Evolutionary conservation across 2,329 filamentous ascomycete species (phyloP).

Genomic region (Cryphonectria carpinicola): DNA sequence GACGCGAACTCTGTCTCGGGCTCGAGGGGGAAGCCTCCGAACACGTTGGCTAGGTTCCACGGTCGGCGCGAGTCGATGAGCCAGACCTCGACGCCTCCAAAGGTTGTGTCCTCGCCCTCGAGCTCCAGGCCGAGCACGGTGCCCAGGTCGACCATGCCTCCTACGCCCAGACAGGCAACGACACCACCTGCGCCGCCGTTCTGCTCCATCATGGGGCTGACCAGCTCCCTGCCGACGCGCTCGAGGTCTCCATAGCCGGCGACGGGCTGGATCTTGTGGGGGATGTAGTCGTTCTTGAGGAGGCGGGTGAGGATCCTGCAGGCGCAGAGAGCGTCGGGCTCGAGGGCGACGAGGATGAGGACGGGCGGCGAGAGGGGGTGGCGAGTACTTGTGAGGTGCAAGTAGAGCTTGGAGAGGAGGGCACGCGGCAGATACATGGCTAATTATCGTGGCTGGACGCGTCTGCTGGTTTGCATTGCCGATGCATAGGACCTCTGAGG

Average conservation of each 20-base stretch:
- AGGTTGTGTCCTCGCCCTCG: constrained; percentile 67
- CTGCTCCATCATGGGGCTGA: constrained; percentile 83
- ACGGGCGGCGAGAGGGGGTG: constrained; percentile 92
- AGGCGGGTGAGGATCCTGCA: constrained; percentile 91
- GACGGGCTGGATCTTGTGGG: constrained; percentile 95
- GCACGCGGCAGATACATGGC: constrained; percentile 92
- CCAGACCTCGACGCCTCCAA: constrained; percentile 93
- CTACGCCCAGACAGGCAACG: constrained; percentile 90
- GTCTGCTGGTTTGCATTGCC: constrained; percentile 38
- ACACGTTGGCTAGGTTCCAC: constrained; percentile 94
- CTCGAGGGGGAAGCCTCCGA: constrained; percentile 71
- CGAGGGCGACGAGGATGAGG: constrained; percentile 87
- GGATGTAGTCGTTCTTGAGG: constrained; percentile 97
- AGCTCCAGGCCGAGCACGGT: constrained; percentile 75
- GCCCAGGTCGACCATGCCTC: constrained; percentile 86
- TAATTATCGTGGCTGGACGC: constrained; percentile 36
- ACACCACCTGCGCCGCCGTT: constrained; percentile 85
- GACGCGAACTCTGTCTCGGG: constrained; percentile 51
- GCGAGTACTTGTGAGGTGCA: constrained; percentile 81
- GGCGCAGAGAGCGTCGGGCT: constrained; percentile 93
- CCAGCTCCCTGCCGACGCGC: constrained; percentile 75
- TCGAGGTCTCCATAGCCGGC: constrained; percentile 89
- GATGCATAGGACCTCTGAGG: constrained; percentile 38
- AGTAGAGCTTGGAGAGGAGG: constrained; percentile 89
- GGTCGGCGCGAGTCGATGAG: constrained; percentile 88